Evolutionary conservation across 1,284 basidiomycete genomes (phyloP).

Genomic region (Boletus semigastroideus): DNA sequence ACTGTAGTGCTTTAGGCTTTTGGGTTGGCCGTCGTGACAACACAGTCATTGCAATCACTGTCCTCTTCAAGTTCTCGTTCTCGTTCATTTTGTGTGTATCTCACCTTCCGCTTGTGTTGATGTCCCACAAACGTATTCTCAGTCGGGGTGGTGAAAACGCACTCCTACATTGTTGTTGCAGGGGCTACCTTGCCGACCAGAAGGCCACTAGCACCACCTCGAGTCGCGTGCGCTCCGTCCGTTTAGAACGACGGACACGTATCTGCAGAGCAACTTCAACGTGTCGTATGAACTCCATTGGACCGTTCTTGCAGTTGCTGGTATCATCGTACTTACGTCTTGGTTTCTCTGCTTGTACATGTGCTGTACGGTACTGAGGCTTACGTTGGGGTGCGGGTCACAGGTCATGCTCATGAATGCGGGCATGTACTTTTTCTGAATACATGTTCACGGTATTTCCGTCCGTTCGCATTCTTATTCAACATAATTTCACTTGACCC

Average conservation of each 20-base stretch:
- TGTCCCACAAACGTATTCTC: constrained; percentile 57
- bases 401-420: constrained; percentile 33
- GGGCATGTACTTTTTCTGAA: too few relatives aligned
- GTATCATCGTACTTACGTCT: constrained; percentile 48
- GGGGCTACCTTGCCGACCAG: constrained; percentile 73
- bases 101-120: too few relatives aligned
- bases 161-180: constrained; percentile 47
- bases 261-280: constrained; percentile 43
- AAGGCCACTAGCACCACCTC: constrained; percentile 45
- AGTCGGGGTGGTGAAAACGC: constrained; percentile 73
- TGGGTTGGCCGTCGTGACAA: constrained; percentile 56
- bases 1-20: constrained; percentile 56
- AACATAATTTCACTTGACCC: too few relatives aligned
- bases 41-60: constrained; percentile 59
- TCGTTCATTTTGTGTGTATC: constrained; percentile 12
- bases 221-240: constrained; percentile 63
- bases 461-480: too few relatives aligned
- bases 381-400: neutral
- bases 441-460: too few relatives aligned
- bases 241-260: constrained; percentile 42
- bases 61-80: constrained; percentile 66
- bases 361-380: neutral
- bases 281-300: constrained; percentile 48
- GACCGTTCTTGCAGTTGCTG: constrained; percentile 43
- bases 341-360: neutral